phyloP scores from a whole-genome alignment of 805 yeast species.

The Nakazawaea laoshanensis region DNA sequence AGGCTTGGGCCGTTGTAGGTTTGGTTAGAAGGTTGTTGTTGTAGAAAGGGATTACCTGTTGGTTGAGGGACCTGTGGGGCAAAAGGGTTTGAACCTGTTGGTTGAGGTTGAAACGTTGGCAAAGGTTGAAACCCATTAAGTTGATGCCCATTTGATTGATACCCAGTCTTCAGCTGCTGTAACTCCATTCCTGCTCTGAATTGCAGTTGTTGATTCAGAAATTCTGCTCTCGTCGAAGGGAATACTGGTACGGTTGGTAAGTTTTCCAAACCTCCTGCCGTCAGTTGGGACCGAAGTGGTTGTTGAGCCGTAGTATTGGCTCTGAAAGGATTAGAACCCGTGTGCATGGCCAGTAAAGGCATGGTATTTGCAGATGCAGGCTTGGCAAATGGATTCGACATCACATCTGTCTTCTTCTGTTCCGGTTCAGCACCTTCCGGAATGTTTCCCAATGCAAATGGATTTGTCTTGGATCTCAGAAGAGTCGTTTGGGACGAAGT shows the following conservation, averaged over 20 bases:
- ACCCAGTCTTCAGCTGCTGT: constrained; percentile 17
- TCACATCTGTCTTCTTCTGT: constrained; percentile 12
- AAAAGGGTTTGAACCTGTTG: not conserved
- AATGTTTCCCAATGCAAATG: constrained; percentile 25
- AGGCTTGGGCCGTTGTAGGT: constrained; percentile 5
- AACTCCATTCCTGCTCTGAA: constrained; percentile 10
- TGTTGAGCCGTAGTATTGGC: constrained; percentile 21
- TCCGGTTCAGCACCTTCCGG: constrained; percentile 13
- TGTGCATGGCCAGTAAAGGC: constrained; percentile 14
- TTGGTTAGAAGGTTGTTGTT: not conserved
- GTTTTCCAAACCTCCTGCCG: constrained; percentile 57
- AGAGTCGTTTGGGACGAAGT: constrained; percentile 5
- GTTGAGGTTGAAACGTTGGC: constrained; percentile 1
- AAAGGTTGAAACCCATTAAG: constrained; percentile 1
- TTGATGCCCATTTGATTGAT: constrained; percentile 17
- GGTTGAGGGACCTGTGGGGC: constrained; percentile 1
- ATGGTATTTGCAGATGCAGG: constrained; percentile 1
- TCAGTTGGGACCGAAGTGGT: constrained; percentile 34
- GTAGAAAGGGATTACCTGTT: constrained; percentile 10
- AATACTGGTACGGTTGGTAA: constrained; percentile 51
- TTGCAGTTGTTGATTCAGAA: constrained; percentile 16
- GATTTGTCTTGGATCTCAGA: constrained; percentile 22
- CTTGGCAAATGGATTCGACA: constrained; percentile 8
- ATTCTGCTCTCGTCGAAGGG: constrained; percentile 33
- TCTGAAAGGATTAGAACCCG: constrained; percentile 50